Evolutionary conservation across 805 yeast species (phyloP).

Genomic region (Sungouiozyma intestinalis): DNA sequence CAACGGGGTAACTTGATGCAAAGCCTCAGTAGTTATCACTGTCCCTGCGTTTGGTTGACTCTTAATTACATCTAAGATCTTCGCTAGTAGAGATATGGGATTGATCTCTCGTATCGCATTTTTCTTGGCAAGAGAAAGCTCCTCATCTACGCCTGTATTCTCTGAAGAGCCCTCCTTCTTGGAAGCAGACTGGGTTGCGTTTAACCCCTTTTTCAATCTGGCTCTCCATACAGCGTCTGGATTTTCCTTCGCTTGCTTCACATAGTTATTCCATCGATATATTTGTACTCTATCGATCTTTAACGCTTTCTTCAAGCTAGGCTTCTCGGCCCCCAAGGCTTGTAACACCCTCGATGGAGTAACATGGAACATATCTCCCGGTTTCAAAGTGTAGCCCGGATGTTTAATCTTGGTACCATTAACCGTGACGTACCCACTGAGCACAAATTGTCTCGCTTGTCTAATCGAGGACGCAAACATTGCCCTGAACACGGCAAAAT

Average conservation of each 20-base stretch:
- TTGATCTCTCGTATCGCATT: slow-evolving; percentile 28
- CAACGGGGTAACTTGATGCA: slow-evolving; percentile 31
- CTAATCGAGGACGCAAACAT: slow-evolving; percentile 89
- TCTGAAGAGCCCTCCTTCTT: slow-evolving; percentile 17
- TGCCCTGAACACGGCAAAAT: slow-evolving; percentile 81
- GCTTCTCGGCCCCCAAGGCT: slow-evolving; percentile 81
- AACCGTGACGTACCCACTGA: slow-evolving; percentile 72
- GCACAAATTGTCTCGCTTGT: slow-evolving; percentile 84
- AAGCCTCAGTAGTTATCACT: slow-evolving; percentile 21
- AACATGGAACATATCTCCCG: slow-evolving; percentile 84
- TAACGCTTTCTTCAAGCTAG: slow-evolving; percentile 57
- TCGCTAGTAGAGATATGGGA: slow-evolving; percentile 37
- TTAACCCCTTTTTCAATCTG: slow-evolving; percentile 15
- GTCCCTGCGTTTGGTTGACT: slow-evolving; percentile 10
- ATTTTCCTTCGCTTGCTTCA: slow-evolving; percentile 42
- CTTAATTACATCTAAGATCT: slow-evolving; percentile 30
- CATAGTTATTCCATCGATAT: slow-evolving; percentile 63
- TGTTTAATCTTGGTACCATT: slow-evolving; percentile 72
- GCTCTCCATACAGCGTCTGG: slow-evolving; percentile 29
- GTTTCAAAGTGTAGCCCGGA: slow-evolving; percentile 65
- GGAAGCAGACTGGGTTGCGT: slow-evolving; percentile 18
- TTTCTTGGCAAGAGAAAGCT: slow-evolving; percentile 12
- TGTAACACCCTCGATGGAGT: slow-evolving; percentile 74
- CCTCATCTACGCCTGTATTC: no score
- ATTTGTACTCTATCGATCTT: slow-evolving; percentile 65